phyloP scores from a whole-genome alignment of 2,329 filamentous ascomycete species.

The Fusarium humuli region DNA sequence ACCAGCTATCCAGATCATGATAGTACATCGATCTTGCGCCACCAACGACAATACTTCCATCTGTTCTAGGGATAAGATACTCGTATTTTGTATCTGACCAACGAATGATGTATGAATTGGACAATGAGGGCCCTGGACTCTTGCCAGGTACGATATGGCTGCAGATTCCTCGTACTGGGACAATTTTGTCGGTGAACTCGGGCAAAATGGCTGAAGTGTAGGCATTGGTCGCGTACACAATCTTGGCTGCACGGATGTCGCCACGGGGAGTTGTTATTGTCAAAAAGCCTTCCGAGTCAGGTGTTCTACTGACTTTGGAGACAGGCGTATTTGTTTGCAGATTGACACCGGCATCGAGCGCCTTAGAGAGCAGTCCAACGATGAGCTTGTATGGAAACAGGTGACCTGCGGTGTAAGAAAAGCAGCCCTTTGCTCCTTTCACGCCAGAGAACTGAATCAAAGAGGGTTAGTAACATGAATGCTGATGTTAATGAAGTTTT shows the following conservation, averaged over 20 bases:
- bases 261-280: neutral
- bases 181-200: neutral
- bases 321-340: neutral
- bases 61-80: conserved; percentile 2
- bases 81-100: conserved; percentile 14
- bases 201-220: conserved; percentile 1
- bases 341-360: conserved; percentile 1
- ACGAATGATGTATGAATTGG: neutral
- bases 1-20: conserved; percentile 1
- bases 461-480: no score
- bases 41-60: neutral
- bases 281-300: neutral
- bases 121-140: neutral
- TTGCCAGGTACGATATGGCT: neutral
- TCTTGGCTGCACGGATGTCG: neutral
- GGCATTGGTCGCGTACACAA: neutral
- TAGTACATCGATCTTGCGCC: neutral
- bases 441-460: neutral
- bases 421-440: neutral
- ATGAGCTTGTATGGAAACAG: conserved; percentile 11
- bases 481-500: no score
- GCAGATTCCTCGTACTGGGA: conserved; percentile 5
- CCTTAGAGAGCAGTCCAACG: neutral
- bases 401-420: neutral
- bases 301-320: neutral